A percentile compares a stretch with the other conserved stretches of the same genome.
phyloP scores from a whole-genome alignment of 2,329 filamentous ascomycete species.

The Fusarium beomiforme region DNA sequence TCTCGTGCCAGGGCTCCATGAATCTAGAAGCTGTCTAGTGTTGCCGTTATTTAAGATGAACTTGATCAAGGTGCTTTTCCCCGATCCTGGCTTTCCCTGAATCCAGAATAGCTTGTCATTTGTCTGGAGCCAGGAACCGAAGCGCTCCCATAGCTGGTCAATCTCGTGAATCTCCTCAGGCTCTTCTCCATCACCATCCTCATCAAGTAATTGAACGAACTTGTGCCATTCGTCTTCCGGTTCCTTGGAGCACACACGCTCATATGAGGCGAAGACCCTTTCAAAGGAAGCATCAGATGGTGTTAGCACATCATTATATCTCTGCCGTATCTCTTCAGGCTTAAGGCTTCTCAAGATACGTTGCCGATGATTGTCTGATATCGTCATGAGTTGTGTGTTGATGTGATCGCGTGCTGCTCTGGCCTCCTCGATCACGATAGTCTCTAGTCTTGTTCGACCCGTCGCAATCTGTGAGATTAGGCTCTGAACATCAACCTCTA shows the following conservation, averaged over 20 bases:
- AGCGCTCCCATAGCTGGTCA: fast-evolving
- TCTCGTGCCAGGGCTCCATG: fast-evolving
- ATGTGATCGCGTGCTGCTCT: not conserved
- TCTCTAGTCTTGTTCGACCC: too few species aligned
- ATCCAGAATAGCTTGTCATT: not conserved
- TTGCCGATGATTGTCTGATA: not conserved
- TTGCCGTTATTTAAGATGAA: fast-evolving
- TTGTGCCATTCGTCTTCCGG: fast-evolving
- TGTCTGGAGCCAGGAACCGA: fast-evolving
- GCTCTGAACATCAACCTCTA: not conserved
- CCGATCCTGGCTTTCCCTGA: not conserved
- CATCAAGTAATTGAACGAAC: fast-evolving
- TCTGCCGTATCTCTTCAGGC: not conserved
- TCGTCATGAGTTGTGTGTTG: not conserved
- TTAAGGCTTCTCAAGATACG: not conserved
- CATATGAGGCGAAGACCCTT: not conserved
- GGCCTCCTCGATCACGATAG: not conserved
- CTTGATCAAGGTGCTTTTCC: not conserved
- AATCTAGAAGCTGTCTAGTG: fast-evolving
- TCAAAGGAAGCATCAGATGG: not conserved
- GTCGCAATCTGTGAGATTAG: not conserved
- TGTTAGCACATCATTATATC: fast-evolving
- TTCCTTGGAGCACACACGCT: fast-evolving
- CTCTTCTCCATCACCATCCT: not conserved
- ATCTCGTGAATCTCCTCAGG: not conserved